Percentiles rank a stretch among this genome's conserved stretches.
These are phyloP conservation scores for Colletotrichum aenigma DNA, from an alignment of 2,329 filamentous ascomycete species.

Conservation along the genomic window DNA sequence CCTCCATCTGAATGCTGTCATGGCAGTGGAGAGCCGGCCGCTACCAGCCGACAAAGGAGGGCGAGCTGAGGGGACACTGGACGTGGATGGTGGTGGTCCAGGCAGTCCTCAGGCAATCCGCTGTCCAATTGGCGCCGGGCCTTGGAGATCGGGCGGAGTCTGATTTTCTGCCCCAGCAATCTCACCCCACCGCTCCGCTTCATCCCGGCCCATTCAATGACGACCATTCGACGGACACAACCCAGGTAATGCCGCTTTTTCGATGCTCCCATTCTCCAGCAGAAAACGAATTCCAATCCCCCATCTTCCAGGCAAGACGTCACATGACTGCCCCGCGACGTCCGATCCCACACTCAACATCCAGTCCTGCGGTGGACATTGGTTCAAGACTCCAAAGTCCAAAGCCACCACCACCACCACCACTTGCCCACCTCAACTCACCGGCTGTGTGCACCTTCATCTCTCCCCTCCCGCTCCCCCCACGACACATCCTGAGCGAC, in stretches of 20 bases:
- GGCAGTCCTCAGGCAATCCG: neutral
- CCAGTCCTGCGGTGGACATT: neutral
- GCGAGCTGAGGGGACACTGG: neutral
- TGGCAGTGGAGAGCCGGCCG: neutral
- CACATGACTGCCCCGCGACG: slow-evolving; percentile 21
- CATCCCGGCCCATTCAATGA: neutral
- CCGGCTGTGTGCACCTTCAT: neutral
- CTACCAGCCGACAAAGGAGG: slow-evolving; percentile 1
- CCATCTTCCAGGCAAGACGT: neutral
- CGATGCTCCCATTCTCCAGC: neutral
- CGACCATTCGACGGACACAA: neutral
- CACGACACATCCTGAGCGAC: slow-evolving; percentile 9
- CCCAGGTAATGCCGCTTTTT: neutral
- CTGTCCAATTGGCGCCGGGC: neutral
- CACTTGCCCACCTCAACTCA: neutral
- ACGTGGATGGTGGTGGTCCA: neutral
- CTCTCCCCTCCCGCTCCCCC: neutral
- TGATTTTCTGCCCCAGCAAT: neutral
- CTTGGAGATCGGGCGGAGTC: slow-evolving; percentile 5
- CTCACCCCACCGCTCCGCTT: neutral
- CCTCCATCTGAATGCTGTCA: neutral
- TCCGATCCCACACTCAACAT: neutral
- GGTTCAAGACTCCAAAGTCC: neutral
- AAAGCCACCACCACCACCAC: neutral
- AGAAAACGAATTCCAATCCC: neutral